A percentile compares a stretch with the other conserved stretches of the same genome.
Evolutionary conservation across 2,329 filamentous ascomycete genomes (phyloP).

Genomic region (Exophiala calicioides): DNA sequence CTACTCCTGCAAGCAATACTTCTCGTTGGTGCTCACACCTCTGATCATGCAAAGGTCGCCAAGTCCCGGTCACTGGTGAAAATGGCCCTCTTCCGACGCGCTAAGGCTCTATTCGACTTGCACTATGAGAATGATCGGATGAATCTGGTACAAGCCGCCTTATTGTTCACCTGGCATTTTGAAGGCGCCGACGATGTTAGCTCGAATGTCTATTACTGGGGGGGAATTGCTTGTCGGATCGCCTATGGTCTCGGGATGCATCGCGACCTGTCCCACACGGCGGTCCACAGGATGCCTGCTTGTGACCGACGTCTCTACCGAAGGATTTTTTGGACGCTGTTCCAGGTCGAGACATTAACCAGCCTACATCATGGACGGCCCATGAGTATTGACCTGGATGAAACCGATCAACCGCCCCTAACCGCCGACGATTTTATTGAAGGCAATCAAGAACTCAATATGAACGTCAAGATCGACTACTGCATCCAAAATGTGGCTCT

Average conservation of each 20-base stretch:
- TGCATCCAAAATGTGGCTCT: constrained; percentile 53
- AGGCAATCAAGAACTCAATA: constrained; percentile 52
- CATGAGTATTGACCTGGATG: constrained; percentile 47
- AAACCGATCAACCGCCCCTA: constrained; percentile 41
- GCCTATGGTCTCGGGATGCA: constrained; percentile 59
- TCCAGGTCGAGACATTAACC: constrained; percentile 48
- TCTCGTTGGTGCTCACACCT: constrained; percentile 55
- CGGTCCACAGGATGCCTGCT: constrained; percentile 36
- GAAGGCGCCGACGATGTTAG: constrained; percentile 58
- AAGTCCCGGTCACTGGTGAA: constrained; percentile 46
- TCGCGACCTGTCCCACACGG: constrained; percentile 44
- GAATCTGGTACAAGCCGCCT: constrained; percentile 55
- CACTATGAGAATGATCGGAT: constrained; percentile 57
- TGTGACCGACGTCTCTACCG: constrained; percentile 48
- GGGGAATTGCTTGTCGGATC: constrained; percentile 55
- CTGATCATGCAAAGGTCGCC: constrained; percentile 40
- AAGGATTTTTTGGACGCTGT: constrained; percentile 46
- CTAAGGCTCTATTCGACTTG: constrained; percentile 56
- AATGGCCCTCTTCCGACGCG: constrained; percentile 53
- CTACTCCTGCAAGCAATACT: constrained; percentile 54
- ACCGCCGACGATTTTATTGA: constrained; percentile 48
- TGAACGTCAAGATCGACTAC: constrained; percentile 46
- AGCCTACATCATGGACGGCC: constrained; percentile 53
- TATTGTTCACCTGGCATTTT: constrained; percentile 59
- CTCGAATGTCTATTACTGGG: constrained; percentile 56